Evolutionary conservation across 2,329 filamentous ascomycete species (phyloP).

Genomic region (Cadophora malorum): DNA sequence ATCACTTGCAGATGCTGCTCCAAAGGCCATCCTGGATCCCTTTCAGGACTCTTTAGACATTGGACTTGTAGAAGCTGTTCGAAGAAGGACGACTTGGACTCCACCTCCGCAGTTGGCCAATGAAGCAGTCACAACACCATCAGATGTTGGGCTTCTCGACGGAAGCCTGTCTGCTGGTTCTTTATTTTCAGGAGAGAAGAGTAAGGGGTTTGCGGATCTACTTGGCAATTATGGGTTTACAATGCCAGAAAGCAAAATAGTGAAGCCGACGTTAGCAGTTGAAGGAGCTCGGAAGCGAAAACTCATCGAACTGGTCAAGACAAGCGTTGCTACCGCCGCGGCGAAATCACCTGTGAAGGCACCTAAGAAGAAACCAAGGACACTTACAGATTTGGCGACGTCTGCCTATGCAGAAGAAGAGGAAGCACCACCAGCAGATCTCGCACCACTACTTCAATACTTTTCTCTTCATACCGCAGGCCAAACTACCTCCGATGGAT

Average conservation of each 20-base stretch:
- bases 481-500: constrained; percentile 25
- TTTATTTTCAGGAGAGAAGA: constrained; percentile 27
- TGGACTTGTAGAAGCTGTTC: constrained; percentile 52
- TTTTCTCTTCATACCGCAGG: constrained; percentile 44
- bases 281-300: constrained; percentile 59
- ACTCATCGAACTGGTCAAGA: constrained; percentile 57
- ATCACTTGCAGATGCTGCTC: constrained; percentile 28
- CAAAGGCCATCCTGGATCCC: constrained; percentile 25
- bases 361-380: constrained; percentile 73
- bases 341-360: constrained; percentile 53
- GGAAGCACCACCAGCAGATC: constrained; percentile 39
- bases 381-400: constrained; percentile 79
- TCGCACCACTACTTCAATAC: constrained; percentile 54
- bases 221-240: constrained; percentile 51
- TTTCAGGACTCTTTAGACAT: constrained; percentile 27
- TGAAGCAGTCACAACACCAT: constrained; percentile 28
- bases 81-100: constrained; percentile 70
- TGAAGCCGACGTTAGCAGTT: constrained; percentile 25
- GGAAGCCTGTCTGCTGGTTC: constrained; percentile 14
- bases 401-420: constrained; percentile 64
- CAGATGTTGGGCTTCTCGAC: not conserved
- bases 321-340: constrained; percentile 41
- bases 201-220: constrained; percentile 46
- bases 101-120: constrained; percentile 57
- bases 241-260: constrained; percentile 31